Percentiles rank a stretch among this genome's conserved stretches.
Evolutionary conservation across 2,329 filamentous ascomycete genomes (phyloP).

Genomic region (Daldinia sp.): DNA sequence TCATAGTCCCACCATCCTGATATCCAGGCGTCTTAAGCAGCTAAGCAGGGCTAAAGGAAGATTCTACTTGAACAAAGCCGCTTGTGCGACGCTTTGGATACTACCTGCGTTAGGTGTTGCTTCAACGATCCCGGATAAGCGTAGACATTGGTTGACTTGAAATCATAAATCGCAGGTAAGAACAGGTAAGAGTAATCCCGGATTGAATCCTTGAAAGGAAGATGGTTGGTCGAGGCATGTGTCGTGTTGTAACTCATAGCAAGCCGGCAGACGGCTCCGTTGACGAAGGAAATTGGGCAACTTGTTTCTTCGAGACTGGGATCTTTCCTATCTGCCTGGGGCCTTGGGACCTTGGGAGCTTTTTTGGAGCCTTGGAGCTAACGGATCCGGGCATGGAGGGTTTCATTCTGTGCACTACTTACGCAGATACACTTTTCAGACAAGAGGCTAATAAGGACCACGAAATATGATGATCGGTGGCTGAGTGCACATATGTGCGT

Average conservation of each 20-base stretch:
- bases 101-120: conserved; percentile 29
- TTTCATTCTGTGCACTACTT: conserved; percentile 38
- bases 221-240: conserved; percentile 30
- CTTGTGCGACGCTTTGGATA: conserved; percentile 19
- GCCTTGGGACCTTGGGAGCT: too few relatives aligned
- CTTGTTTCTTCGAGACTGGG: conserved; percentile 31
- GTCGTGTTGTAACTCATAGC: conserved; percentile 31
- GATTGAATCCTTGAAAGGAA: conserved; percentile 25
- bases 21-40: not conserved
- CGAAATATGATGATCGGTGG: conserved; percentile 33
- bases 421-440: conserved; percentile 23
- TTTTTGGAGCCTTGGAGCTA: conserved; percentile 31
- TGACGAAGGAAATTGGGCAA: conserved; percentile 31
- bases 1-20: conserved; percentile 16
- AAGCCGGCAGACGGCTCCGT: conserved; percentile 31
- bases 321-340: conserved; percentile 30
- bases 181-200: conserved; percentile 31
- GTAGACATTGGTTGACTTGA: conserved; percentile 30
- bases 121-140: conserved; percentile 22
- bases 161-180: conserved; percentile 28
- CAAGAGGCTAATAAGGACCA: conserved; percentile 34
- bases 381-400: conserved; percentile 39
- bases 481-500: conserved; percentile 20
- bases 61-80: conserved; percentile 13
- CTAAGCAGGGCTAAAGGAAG: conserved; percentile 9